Evolutionary conservation across 768 basidiomycete genomes (phyloP), one percentile per base, ranked within the genome.

Genomic region (Chiua virens): DNA sequence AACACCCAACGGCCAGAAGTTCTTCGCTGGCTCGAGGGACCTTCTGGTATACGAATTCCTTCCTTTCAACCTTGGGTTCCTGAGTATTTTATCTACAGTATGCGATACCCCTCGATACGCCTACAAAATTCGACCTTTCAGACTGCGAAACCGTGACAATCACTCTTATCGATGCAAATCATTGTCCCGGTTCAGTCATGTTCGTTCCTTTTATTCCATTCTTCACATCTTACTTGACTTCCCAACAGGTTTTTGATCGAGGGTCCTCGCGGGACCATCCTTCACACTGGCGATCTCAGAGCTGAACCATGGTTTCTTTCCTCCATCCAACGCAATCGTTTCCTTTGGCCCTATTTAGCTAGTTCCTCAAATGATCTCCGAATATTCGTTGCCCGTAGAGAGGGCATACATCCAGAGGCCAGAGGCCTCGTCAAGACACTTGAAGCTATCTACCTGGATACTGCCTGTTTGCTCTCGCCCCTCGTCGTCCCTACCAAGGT

Each of bases 101-200:
- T 60, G 58, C 80, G 2, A 58, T 89, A 39, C 79, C 82, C 0
- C 61, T 89, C 46, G 76, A 92, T 51, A 77, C 76, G 3, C 90
- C 92, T 0, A 87, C 82, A 0, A 51, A 64, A 28, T 74, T 86
- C 27, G 80, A 84, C 32, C 65, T 95, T 17, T 78, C 75, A 5
- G 71, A 77, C 21, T 71, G 72, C 8, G 80, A 85, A 57, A 67
- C 64, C 4, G 86, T 96, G 10, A 83, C 77, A 0, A 77, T 97
- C 50, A 95, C 92, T 0, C 76, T 89, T 10, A 68, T 97, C 8
- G 90, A 95, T 61, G 95, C 95, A 0, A 97, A 97, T 62, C 95
- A 98, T 66, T 97, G 94, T 64, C 95, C 92, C 11, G 95, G 95
- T 0, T 87, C 93, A 0, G 86, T 92, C 37, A 96, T 98, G 94